Base-by-base conservation (phyloP, 2,329 filamentous ascomycete species). In the Fusarium burgessii region DNA sequence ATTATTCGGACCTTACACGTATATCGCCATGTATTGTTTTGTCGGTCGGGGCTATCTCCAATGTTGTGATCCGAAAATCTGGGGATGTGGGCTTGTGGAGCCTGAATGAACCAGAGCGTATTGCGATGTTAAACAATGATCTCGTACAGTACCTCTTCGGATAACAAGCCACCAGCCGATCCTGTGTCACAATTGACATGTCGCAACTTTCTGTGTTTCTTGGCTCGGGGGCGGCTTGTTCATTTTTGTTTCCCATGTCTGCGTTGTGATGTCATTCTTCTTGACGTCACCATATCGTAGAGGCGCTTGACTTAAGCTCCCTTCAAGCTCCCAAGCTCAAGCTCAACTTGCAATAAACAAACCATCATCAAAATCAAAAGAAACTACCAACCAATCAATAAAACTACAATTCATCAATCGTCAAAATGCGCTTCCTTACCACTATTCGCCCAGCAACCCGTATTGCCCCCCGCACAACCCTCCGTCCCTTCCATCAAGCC, bases 271-370 rank as follows among this genome's bases (percentile, higher is more conserved):
- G 71, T 74, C 71, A 74, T 74, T n/a, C 20, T 20, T 35, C 42
- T 72, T 74, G 71, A 74, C 71, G 71, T 74, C 71, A 74, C 56
- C 46, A 66, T 58, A 7, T 23, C 35, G 7, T 59, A 40, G 25
- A 50, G n/a, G 38, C 66, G 59, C 63, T 71, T 32, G 15, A 68
- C 52, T 40, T 38, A 5, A 69, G 40, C 42, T 69, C n/a, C 12
- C 15, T 6, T 7, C 14, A 36, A 68, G 25, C 50, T 60, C 20
- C 4, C 27, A 14, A 43, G 15, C 47, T 5, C 27, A 17, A 43
- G 15, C 47, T 40, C 29, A 45, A 50, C 38, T 43, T 57, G 9
- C 27, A 20, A 52, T 12, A 29, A 47, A 66, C 52, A 66, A 33
- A 46, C 15, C 15, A 15, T 64, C 36, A 20, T 10, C 40, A 23